These are phyloP conservation scores for Schwanniomyces yamadae DNA, from an alignment of 805 yeast genomes.

Conservation along the genomic window DNA sequence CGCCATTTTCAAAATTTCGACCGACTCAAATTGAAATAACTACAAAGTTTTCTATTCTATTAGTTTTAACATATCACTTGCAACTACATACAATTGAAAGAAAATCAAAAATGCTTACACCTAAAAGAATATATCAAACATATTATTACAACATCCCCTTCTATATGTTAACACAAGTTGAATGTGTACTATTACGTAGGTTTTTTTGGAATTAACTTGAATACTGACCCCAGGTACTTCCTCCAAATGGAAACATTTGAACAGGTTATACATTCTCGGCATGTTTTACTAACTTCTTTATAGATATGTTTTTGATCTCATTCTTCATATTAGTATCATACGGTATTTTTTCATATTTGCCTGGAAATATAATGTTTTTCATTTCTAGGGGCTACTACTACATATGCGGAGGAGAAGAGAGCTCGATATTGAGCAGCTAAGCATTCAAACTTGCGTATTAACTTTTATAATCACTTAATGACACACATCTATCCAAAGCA, in stretches of 20 bases:
- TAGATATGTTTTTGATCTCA: constrained; percentile 20
- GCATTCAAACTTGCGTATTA: too few relatives aligned
- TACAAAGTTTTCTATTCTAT: too few relatives aligned
- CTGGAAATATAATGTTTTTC: constrained; percentile 26
- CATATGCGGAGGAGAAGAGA: constrained; percentile 27
- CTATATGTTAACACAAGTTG: constrained; percentile 48
- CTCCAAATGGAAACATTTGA: too few relatives aligned
- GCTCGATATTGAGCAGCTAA: not conserved
- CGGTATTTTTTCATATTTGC: constrained; percentile 25
- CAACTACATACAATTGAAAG: too few relatives aligned
- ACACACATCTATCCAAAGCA: too few relatives aligned
- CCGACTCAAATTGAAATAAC: too few relatives aligned
- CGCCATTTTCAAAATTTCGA: too few relatives aligned
- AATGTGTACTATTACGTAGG: constrained; percentile 30
- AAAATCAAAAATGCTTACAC: not conserved
- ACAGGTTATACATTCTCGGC: too few relatives aligned
- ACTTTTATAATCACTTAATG: too few relatives aligned
- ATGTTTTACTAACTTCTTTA: constrained; percentile 9
- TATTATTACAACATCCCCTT: constrained; percentile 49
- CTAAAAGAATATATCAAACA: constrained; percentile 14
- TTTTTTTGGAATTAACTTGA: too few relatives aligned
- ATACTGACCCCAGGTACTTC: too few relatives aligned
- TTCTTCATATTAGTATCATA: constrained; percentile 25
- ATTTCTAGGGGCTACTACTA: constrained; percentile 35
- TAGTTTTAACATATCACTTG: too few relatives aligned